Percentiles rank a stretch among this genome's conserved stretches.
phyloP scores from a whole-genome alignment of 495 filamentous ascomycete genomes.

The Xylaria bambusicola region DNA sequence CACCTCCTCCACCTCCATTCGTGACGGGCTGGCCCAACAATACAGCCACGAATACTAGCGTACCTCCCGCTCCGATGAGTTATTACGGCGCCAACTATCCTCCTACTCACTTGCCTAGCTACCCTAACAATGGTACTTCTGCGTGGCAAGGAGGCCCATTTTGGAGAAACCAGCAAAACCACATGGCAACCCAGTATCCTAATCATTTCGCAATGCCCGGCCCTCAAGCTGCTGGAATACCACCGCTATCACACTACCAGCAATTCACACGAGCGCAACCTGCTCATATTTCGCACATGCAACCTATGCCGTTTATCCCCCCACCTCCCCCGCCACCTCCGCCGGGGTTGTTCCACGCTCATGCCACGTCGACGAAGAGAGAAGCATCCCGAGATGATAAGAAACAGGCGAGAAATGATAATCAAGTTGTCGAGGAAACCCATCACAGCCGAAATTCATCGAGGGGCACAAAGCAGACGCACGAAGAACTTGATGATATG shows the following conservation, averaged over 20 bases:
- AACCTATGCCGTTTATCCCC: background rate
- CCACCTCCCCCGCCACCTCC: slow-evolving; percentile 1
- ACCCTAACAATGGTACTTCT: background rate
- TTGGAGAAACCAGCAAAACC: background rate
- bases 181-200: slow-evolving; percentile 4
- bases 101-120: slow-evolving; percentile 7
- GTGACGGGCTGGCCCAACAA: slow-evolving; percentile 7
- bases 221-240: slow-evolving; percentile 2
- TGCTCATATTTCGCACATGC: background rate
- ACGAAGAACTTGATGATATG: background rate
- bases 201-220: background rate
- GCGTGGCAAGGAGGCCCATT: background rate
- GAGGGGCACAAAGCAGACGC: slow-evolving; percentile 5
- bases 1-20: slow-evolving; percentile 9
- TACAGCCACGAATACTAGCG: background rate
- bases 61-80: background rate
- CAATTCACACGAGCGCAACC: background rate
- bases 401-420: background rate
- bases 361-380: background rate
- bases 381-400: background rate
- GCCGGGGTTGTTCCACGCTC: background rate
- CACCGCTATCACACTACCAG: background rate
- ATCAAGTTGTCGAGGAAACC: background rate
- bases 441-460: background rate
- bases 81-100: background rate